Evolutionary conservation across 192 early-diverging fungal species (phyloP).

Genomic region (Chytriomyces confervae): DNA sequence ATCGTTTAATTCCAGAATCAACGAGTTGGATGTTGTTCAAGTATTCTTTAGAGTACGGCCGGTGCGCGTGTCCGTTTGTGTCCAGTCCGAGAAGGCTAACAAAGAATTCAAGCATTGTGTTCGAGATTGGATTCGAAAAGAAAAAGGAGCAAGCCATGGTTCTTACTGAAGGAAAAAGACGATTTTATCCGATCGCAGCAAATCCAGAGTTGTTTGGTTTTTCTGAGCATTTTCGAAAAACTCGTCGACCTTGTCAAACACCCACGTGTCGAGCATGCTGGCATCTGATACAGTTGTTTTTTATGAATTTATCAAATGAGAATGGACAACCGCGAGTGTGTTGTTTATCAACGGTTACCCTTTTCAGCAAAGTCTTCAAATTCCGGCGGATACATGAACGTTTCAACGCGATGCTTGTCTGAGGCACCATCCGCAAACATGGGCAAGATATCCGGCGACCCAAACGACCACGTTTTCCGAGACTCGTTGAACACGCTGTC

Average conservation of each 20-base stretch:
- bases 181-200: constrained; percentile 76
- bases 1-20: constrained; percentile 75
- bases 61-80: constrained; percentile 89
- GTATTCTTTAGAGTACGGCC: constrained; percentile 87
- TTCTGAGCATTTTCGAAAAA: constrained; percentile 64
- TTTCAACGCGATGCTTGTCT: constrained; percentile 78
- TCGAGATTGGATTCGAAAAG: neutral
- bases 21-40: constrained; percentile 84
- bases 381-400: constrained; percentile 87
- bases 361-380: constrained; percentile 83
- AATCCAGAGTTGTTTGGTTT: constrained; percentile 51
- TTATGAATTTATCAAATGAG: neutral
- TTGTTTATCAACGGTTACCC: neutral
- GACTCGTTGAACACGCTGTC: constrained; percentile 96
- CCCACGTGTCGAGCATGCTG: constrained; percentile 86
- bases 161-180: constrained; percentile 87
- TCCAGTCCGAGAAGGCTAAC: constrained; percentile 84
- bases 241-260: constrained; percentile 81
- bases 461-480: constrained; percentile 95
- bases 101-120: too few relatives aligned
- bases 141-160: too few relatives aligned
- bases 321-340: neutral
- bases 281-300: constrained; percentile 66
- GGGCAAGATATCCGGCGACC: constrained; percentile 94
- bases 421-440: constrained; percentile 95